phyloP scores from a whole-genome alignment of 2,329 filamentous ascomycete genomes.

The Reticulascus tulasneorum region DNA sequence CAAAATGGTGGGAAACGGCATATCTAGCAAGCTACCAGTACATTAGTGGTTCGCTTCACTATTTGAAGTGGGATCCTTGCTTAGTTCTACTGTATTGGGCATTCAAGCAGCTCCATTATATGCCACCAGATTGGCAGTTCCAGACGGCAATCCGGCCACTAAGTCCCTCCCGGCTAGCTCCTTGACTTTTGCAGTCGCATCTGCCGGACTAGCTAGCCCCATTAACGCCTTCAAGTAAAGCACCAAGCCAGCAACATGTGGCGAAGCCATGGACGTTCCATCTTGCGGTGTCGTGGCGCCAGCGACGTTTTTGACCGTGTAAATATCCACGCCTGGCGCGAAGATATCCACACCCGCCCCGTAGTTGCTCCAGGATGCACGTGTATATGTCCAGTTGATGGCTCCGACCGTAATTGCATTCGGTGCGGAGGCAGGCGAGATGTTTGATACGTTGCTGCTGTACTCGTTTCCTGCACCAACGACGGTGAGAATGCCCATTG shows the following conservation, averaged over 20 bases:
- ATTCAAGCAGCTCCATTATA: slow-evolving; percentile 42
- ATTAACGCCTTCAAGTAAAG: slow-evolving; percentile 29
- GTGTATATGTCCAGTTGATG: slow-evolving; percentile 32
- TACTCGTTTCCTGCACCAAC: slow-evolving; percentile 53
- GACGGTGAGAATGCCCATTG: slow-evolving; percentile 44
- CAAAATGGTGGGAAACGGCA: too few species aligned
- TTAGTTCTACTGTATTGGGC: background rate
- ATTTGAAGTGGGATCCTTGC: background rate
- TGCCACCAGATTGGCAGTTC: slow-evolving; percentile 49
- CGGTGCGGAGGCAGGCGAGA: slow-evolving; percentile 44
- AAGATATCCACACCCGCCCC: slow-evolving; percentile 43
- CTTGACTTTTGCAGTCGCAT: slow-evolving; percentile 43
- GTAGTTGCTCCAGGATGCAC: slow-evolving; percentile 47
- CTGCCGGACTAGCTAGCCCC: slow-evolving; percentile 31
- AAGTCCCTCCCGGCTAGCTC: slow-evolving; percentile 35
- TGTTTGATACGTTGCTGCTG: slow-evolving; percentile 28
- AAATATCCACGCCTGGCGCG: slow-evolving; percentile 44
- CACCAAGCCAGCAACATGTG: slow-evolving; percentile 16
- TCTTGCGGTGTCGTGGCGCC: slow-evolving; percentile 34
- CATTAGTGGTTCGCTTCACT: too few species aligned
- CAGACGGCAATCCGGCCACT: slow-evolving; percentile 34
- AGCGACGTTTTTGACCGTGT: slow-evolving; percentile 34
- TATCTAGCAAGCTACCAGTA: too few species aligned
- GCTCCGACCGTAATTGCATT: slow-evolving; percentile 51
- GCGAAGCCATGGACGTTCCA: slow-evolving; percentile 33